These are phyloP conservation scores for Simmondsia chinensis DNA, from an alignment of 148 eudicot genomes.

Conservation along the genomic window DNA sequence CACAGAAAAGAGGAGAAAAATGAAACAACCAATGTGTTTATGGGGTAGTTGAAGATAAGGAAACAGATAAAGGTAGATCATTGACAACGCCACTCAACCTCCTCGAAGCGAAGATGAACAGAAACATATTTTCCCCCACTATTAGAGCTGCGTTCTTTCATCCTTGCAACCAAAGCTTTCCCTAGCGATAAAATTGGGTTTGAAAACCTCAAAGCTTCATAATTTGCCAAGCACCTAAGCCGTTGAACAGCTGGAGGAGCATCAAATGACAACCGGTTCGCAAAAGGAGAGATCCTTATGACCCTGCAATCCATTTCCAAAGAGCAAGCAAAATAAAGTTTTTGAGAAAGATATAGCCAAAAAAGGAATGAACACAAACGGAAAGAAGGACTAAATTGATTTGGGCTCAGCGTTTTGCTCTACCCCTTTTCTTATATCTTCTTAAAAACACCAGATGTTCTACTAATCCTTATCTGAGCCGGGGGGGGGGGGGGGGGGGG, in stretches of 20 bases:
- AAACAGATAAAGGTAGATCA: too few relatives aligned
- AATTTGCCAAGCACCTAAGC: slow-evolving; percentile 90
- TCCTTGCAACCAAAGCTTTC: slow-evolving; percentile 69
- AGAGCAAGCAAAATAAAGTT: background rate
- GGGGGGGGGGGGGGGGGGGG: too few relatives aligned
- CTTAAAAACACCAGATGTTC: too few relatives aligned
- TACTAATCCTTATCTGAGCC: too few relatives aligned
- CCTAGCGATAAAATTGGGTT: slow-evolving; percentile 59
- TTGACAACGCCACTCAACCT: slow-evolving; percentile 43
- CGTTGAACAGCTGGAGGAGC: slow-evolving; percentile 91
- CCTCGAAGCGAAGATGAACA: slow-evolving; percentile 99
- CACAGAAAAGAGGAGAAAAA: background rate
- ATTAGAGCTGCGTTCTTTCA: slow-evolving; percentile 74
- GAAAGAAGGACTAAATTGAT: too few relatives aligned
- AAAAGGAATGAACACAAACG: background rate
- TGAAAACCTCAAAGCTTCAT: slow-evolving; percentile 86
- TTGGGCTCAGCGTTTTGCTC: too few relatives aligned
- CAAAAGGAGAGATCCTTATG: slow-evolving; percentile 97
- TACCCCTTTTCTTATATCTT: too few relatives aligned
- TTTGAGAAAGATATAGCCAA: background rate
- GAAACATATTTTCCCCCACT: slow-evolving; percentile 88
- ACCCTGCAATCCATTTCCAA: slow-evolving; percentile 37
- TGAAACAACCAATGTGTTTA: background rate
- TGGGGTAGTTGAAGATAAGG: too few relatives aligned
- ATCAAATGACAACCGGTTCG: slow-evolving; percentile 89